These are phyloP conservation scores for Lactarius indigo DNA, from an alignment of 768 basidiomycete genomes.

Conservation along the genomic window DNA sequence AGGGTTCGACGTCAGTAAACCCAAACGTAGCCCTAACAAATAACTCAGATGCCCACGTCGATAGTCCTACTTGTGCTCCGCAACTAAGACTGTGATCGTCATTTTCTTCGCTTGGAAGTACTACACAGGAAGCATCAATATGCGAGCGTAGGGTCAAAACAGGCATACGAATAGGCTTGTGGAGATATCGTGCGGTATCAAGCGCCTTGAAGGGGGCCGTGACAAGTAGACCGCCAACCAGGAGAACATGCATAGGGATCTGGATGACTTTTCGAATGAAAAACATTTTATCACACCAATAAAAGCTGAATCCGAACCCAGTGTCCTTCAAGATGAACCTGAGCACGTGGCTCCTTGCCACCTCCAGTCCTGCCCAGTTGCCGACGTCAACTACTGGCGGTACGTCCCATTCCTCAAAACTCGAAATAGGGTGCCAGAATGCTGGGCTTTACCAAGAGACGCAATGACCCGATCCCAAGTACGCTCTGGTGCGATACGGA, in stretches of 20 bases:
- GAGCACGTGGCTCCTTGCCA: constrained; percentile 39
- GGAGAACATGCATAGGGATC: constrained; percentile 56
- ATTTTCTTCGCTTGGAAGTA: constrained; percentile 87
- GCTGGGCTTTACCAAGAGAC: constrained; percentile 76
- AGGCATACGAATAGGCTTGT: constrained; percentile 51
- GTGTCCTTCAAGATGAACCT: constrained; percentile 45
- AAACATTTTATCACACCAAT: constrained; percentile 17
- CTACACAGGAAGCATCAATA: constrained; percentile 34
- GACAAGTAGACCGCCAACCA: constrained; percentile 59
- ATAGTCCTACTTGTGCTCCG: constrained; percentile 90
- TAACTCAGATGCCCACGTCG: constrained; percentile 43
- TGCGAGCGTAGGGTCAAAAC: not conserved
- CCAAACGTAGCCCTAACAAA: not conserved
- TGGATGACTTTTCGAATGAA: constrained; percentile 46
- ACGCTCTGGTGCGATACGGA: constrained; percentile 71
- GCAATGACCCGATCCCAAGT: constrained; percentile 80
- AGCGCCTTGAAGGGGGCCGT: constrained; percentile 64
- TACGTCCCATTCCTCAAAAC: constrained; percentile 63
- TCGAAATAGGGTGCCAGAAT: constrained; percentile 77
- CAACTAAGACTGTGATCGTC: constrained; percentile 73
- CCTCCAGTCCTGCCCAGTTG: constrained; percentile 32
- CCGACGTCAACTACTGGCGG: constrained; percentile 45
- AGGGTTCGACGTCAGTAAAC: not conserved
- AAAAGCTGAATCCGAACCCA: constrained; percentile 28
- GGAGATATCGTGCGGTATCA: constrained; percentile 63